These are phyloP conservation scores for Eucalyptus melliodora DNA, from an alignment of 345 rosid genomes.

Conservation along the genomic window DNA sequence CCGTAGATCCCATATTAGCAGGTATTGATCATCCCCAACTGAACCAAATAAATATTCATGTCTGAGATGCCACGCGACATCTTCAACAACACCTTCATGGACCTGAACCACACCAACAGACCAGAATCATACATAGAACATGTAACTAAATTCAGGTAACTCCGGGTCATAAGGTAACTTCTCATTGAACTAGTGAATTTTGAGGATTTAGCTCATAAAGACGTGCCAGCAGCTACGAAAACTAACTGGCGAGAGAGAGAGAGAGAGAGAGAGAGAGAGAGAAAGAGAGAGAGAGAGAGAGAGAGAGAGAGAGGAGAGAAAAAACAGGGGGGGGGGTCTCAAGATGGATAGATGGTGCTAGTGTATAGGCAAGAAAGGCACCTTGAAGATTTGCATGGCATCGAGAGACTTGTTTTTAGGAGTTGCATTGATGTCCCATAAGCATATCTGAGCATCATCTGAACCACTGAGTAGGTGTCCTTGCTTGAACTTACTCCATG, in stretches of 20 bases:
- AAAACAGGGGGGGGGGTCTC: too few relatives aligned
- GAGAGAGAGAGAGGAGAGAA: too few relatives aligned
- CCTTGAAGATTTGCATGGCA: constrained; percentile 84
- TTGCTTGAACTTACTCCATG: constrained; percentile 91
- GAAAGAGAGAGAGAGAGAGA: background rate
- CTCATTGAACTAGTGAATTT: background rate
- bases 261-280: background rate
- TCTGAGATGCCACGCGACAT: constrained; percentile 97
- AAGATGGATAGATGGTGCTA: background rate
- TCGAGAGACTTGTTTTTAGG: constrained; percentile 78
- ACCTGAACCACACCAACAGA: constrained; percentile 23
- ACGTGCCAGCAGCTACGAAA: background rate
- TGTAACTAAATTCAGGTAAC: background rate
- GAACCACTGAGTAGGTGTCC: constrained; percentile 96
- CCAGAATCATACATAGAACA: background rate
- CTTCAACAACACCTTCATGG: constrained; percentile 99
- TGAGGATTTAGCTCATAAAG: background rate
- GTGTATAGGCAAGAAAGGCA: background rate
- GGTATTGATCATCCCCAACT: constrained; percentile 93
- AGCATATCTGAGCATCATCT: constrained; percentile 96
- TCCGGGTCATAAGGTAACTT: background rate
- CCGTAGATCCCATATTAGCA: constrained; percentile 89
- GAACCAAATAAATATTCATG: constrained; percentile 98
- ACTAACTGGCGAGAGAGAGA: background rate
- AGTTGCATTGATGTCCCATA: constrained; percentile 84